A percentile compares a stretch with the other conserved stretches of the same genome.
Conservation (phyloP, 129 eudicot genomes). For the Deinandra increscens region DNA sequence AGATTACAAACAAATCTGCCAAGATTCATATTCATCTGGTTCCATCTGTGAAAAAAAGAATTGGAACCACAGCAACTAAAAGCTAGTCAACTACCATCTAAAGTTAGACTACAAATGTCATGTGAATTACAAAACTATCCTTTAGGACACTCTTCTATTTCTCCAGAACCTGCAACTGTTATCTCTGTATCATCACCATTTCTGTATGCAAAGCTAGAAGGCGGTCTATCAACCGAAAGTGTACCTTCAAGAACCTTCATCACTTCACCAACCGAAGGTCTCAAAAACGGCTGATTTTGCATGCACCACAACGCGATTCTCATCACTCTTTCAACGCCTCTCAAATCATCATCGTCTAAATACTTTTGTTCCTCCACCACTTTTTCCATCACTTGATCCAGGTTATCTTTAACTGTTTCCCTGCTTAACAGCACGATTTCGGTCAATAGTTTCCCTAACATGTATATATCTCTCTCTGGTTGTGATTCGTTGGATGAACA, state of each 20-base stretch:
- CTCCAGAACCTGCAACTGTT: constrained; percentile 23
- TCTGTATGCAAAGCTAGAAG: constrained; percentile 42
- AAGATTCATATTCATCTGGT: constrained; percentile 21
- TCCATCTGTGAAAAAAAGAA: constrained; percentile 17
- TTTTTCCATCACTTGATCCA: constrained; percentile 41
- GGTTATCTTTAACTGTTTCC: constrained; percentile 25
- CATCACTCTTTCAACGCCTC: constrained; percentile 55
- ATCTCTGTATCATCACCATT: constrained; percentile 21
- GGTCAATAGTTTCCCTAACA: constrained; percentile 59
- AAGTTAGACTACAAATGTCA: constrained; percentile 25
- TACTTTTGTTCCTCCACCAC: constrained; percentile 34
- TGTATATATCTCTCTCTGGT: constrained; percentile 61
- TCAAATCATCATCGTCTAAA: constrained; percentile 36
- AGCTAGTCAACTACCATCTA: constrained; percentile 33
- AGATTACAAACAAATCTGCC: constrained; percentile 3
- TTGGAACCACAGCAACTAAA: constrained; percentile 22
- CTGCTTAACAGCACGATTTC: constrained; percentile 55
- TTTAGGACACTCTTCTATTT: constrained; percentile 41
- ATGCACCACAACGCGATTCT: constrained; percentile 79
- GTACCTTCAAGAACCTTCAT: constrained; percentile 77
- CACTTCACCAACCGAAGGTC: constrained; percentile 81
- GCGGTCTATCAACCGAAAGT: constrained; percentile 79
- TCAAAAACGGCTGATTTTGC: constrained; percentile 66
- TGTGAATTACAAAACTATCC: constrained; percentile 25
- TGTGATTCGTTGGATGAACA: constrained; percentile 49